Evolutionary conservation across 1,139 yeast species (phyloP).

Genomic region (Debaryomyces fabryi): DNA sequence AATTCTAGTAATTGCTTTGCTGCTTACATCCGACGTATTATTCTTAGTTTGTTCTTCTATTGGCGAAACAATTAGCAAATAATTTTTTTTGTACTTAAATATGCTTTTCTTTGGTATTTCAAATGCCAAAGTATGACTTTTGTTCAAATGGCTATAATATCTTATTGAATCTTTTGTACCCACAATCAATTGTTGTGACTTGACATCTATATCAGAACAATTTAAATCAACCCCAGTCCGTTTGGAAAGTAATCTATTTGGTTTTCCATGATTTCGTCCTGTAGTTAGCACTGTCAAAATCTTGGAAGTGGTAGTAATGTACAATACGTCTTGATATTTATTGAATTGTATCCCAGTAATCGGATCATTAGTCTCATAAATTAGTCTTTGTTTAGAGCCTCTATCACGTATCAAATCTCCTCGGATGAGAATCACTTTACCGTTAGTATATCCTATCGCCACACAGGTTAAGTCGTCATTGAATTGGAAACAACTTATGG

Average conservation of each 20-base stretch:
- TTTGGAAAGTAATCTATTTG: slow-evolving; percentile 63
- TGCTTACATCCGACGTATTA: slow-evolving; percentile 9
- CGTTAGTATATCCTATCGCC: slow-evolving; percentile 87
- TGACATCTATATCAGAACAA: slow-evolving; percentile 54
- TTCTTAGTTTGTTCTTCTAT: slow-evolving; percentile 26
- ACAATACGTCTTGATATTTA: slow-evolving; percentile 49
- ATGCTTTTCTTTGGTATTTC: slow-evolving; percentile 62
- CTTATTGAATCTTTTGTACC: slow-evolving; percentile 56
- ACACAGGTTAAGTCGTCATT: slow-evolving; percentile 63
- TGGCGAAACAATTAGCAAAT: slow-evolving; percentile 60
- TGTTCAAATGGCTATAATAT: slow-evolving; percentile 57
- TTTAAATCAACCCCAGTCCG: slow-evolving; percentile 70
- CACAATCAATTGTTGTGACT: slow-evolving; percentile 49
- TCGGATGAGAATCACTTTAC: slow-evolving; percentile 76
- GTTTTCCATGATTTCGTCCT: slow-evolving; percentile 74
- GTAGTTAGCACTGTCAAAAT: slow-evolving; percentile 75
- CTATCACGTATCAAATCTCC: slow-evolving; percentile 90
- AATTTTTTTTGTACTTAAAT: slow-evolving; percentile 46
- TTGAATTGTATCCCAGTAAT: slow-evolving; percentile 73
- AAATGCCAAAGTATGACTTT: slow-evolving; percentile 59
- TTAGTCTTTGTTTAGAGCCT: slow-evolving; percentile 83
- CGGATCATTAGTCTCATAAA: slow-evolving; percentile 75
- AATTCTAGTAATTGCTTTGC: slow-evolving; percentile 44
- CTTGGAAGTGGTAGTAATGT: slow-evolving; percentile 69
- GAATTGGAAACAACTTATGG: slow-evolving; percentile 66